Evolutionary conservation across 768 basidiomycete species (phyloP).

Genomic region (Wakefieldia striispora): DNA sequence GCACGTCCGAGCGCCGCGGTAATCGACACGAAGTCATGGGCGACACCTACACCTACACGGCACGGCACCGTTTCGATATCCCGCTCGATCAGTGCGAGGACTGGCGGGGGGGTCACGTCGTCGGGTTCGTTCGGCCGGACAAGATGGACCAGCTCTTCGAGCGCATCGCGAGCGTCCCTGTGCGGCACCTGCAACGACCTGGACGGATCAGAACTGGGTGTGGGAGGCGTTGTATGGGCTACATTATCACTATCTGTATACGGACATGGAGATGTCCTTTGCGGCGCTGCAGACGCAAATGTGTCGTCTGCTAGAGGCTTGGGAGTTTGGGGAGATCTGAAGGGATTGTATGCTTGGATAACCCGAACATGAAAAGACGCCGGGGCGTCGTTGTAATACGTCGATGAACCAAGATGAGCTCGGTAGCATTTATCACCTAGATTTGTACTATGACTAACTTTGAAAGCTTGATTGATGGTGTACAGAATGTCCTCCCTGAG

Average conservation of each 20-base stretch:
- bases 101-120: slow-evolving; percentile 23
- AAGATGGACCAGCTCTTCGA: slow-evolving; percentile 9
- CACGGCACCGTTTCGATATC: slow-evolving; percentile 11
- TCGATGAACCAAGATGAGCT: neutral
- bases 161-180: slow-evolving; percentile 13
- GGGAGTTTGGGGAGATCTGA: slow-evolving; percentile 27
- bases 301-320: slow-evolving; percentile 27
- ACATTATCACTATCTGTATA: slow-evolving; percentile 8
- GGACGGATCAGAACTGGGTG: slow-evolving; percentile 32
- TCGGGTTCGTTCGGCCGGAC: slow-evolving; percentile 19
- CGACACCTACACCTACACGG: slow-evolving; percentile 20
- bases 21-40: slow-evolving; percentile 28
- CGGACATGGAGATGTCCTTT: slow-evolving; percentile 15
- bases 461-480: no score
- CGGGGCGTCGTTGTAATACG: no score
- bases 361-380: no score
- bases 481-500: no score
- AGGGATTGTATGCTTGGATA: neutral
- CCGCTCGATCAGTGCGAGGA: slow-evolving; percentile 5
- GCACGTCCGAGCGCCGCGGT: slow-evolving; percentile 14
- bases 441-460: neutral
- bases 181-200: slow-evolving; percentile 17
- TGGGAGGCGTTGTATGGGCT: slow-evolving; percentile 19
- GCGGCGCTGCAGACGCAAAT: slow-evolving; percentile 23
- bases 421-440: neutral